phyloP scores from a whole-genome alignment of 306 rosid genomes.

The Chamaecrista fasciculata region DNA sequence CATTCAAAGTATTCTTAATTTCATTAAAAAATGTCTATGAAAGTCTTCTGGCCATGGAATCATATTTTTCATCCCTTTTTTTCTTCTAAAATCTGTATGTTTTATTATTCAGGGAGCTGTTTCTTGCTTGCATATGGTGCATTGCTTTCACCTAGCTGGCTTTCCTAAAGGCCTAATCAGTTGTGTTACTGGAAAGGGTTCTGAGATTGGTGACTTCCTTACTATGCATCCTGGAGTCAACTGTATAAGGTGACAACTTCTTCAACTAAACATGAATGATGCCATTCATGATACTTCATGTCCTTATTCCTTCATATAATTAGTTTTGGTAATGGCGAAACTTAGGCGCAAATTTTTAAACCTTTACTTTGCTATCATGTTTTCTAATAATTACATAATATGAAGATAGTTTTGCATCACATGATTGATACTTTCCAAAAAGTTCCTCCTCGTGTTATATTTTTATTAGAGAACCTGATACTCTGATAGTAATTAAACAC shows the following conservation, averaged over 20 bases:
- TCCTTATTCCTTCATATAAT: not conserved
- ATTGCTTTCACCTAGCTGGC: constrained; percentile 73
- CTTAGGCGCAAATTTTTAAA: too few relatives aligned
- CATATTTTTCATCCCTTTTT: not conserved
- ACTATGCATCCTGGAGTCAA: constrained; percentile 71
- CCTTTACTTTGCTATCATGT: too few relatives aligned
- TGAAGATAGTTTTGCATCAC: too few relatives aligned
- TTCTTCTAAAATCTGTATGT: not conserved
- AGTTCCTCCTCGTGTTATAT: too few relatives aligned
- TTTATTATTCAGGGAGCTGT: constrained; percentile 58
- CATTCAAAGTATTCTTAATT: not conserved
- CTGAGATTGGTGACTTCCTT: constrained; percentile 67
- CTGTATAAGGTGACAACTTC: constrained; percentile 51
- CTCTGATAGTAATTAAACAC: too few relatives aligned
- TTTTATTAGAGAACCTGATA: too few relatives aligned
- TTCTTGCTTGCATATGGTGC: constrained; percentile 66
- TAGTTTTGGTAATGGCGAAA: not conserved
- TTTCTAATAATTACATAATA: too few relatives aligned
- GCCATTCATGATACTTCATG: not conserved
- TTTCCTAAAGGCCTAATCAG: constrained; percentile 70
- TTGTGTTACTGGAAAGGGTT: constrained; percentile 69
- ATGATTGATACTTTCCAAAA: too few relatives aligned
- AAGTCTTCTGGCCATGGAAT: not conserved
- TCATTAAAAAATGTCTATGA: not conserved
- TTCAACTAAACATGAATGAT: not conserved